Evolutionary conservation across 306 rosid species (phyloP).

Genomic region (Phaseolus lunatus): DNA sequence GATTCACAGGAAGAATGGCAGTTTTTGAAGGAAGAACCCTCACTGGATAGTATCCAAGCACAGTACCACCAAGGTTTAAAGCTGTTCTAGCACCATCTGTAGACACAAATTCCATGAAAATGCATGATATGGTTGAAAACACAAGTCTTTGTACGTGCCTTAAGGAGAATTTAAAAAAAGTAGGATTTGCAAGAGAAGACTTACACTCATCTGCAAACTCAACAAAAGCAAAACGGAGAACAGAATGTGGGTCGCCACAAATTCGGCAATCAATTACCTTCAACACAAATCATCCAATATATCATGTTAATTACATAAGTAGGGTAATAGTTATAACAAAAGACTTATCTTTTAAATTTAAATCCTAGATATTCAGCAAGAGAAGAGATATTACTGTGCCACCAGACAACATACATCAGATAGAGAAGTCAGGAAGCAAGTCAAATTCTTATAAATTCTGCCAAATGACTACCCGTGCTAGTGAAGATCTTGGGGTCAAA

Average conservation of each 20-base stretch:
- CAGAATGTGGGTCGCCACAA: slow-evolving; percentile 97
- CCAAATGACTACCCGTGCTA: slow-evolving; percentile 17
- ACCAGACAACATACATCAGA: slow-evolving; percentile 37
- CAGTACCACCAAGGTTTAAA: slow-evolving; percentile 87
- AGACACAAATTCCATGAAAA: slow-evolving; percentile 44
- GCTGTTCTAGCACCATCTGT: slow-evolving; percentile 96
- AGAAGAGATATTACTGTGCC: slow-evolving; percentile 21
- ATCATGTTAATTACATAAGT: slow-evolving; percentile 25
- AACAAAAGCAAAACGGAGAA: slow-evolving; percentile 98
- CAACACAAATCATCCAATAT: slow-evolving; percentile 44
- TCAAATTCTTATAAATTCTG: slow-evolving; percentile 30
- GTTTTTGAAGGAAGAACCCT: slow-evolving; percentile 98
- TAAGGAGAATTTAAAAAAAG: neutral
- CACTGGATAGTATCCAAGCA: slow-evolving; percentile 93
- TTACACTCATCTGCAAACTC: slow-evolving; percentile 96
- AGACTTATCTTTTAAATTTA: neutral
- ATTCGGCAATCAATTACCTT: slow-evolving; percentile 97
- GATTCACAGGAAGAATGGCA: slow-evolving; percentile 98
- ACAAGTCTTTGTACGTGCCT: neutral
- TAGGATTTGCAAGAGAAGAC: slow-evolving; percentile 47
- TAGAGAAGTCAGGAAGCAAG: slow-evolving; percentile 33
- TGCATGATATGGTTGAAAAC: slow-evolving; percentile 30
- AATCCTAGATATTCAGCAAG: slow-evolving; percentile 24
- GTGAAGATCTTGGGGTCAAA: slow-evolving; percentile 15
- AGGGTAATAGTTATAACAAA: neutral